Evolutionary conservation across 306 rosid genomes (phyloP), one percentile per base, ranked within the genome.

Genomic region (Coriaria nepalensis): DNA sequence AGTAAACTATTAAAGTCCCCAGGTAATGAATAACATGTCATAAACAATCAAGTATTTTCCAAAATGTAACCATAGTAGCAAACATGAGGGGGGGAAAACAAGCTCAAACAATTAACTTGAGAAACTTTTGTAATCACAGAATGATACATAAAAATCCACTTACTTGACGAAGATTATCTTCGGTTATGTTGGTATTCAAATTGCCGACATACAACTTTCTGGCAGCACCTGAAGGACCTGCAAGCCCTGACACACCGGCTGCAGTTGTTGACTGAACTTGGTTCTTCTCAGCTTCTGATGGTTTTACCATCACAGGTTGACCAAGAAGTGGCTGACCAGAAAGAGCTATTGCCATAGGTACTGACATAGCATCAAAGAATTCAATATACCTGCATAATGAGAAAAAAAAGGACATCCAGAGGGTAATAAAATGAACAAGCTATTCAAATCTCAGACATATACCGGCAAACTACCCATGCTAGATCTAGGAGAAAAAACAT

Each of bases 261-360:
- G 71, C 82, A 41, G 93, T 51, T 37, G 94, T 72, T 63, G 97
- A 77, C 60, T 90, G 97, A 56, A 75, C 95, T 54, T 84, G 78
- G 77, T 90, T 90, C 71, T 90, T 90, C 70, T 90, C 97, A 14
- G 97, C 97, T 82, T 90, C 97, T 41, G 97, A 90, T 67, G 97
- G 97, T 69, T 90, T 90, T 60, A 90, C 97, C 97, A 90, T 90
- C 57, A 90, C 97, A 52, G 95, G 97, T 62, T 74, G 86, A 66
- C 94, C 69, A 41, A 77, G 94, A 61, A 90, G 78, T 51, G 73
- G 81, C 75, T 84, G 97, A 36, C 97, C 93, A 37, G 97, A 81
- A 50, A 90, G 93, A 38, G 97, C 97, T 59, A 90, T 90, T 37
- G 97, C 95, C 97, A 90, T 90, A 49, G 97, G 97, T 45, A 90